These are phyloP conservation scores for Aureobasidium pullulans DNA, from an alignment of 2,329 filamentous ascomycete genomes.

Conservation along the genomic window DNA sequence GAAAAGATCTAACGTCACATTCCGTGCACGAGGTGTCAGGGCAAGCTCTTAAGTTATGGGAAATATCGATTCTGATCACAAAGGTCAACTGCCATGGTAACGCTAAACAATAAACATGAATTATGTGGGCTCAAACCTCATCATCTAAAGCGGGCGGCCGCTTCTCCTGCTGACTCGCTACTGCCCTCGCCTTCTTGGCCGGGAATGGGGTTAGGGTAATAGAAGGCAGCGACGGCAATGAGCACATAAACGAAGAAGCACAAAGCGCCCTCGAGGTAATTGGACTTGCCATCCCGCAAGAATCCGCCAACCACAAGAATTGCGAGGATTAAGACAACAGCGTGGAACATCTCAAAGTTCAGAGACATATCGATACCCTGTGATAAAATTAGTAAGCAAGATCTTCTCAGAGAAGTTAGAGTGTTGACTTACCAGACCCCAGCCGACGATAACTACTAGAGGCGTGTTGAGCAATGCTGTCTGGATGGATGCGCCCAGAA, in stretches of 20 bases:
- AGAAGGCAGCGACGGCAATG: constrained; percentile 55
- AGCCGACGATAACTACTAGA: constrained; percentile 74
- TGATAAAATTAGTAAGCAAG: constrained; percentile 75
- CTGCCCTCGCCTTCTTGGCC: constrained; percentile 2
- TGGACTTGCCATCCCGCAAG: constrained; percentile 77
- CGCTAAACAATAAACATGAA: not conserved
- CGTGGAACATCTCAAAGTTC: constrained; percentile 81
- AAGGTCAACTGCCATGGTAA: not conserved
- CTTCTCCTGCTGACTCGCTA: not conserved
- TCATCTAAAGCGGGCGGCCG: not conserved
- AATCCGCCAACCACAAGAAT: constrained; percentile 86
- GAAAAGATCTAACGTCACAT: not conserved
- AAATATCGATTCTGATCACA: not conserved
- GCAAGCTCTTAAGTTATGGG: not conserved
- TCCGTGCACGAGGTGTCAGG: not conserved
- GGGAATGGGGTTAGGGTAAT: constrained; percentile 48
- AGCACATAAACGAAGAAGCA: constrained; percentile 64
- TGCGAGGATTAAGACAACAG: constrained; percentile 70
- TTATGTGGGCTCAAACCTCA: too few relatives aligned
- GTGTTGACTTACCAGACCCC: constrained; percentile 61
- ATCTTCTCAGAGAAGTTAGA: constrained; percentile 69
- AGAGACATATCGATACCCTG: constrained; percentile 59
- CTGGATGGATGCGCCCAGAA: constrained; percentile 80
- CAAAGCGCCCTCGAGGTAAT: constrained; percentile 80
- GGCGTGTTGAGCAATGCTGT: constrained; percentile 85